Conservation (phyloP, 805 yeast species). For the Lachancea lanzarotensis region DNA sequence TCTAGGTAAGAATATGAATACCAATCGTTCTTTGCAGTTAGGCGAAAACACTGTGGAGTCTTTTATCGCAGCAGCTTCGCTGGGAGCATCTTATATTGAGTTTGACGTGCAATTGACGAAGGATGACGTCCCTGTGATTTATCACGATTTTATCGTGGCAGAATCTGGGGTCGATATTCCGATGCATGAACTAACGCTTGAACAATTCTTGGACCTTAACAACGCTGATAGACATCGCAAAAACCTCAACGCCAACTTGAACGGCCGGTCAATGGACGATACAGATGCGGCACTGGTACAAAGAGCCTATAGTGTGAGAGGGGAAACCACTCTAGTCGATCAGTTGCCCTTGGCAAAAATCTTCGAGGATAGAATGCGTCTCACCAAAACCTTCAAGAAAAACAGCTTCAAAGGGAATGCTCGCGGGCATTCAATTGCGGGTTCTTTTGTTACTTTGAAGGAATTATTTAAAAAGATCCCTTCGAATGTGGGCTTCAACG, state of each 20-base stretch:
- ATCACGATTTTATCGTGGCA: slow-evolving; percentile 90
- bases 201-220: slow-evolving; percentile 67
- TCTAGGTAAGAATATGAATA: slow-evolving; percentile 74
- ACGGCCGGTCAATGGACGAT: slow-evolving; percentile 27
- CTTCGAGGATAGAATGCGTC: slow-evolving; percentile 57
- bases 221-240: slow-evolving; percentile 22
- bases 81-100: slow-evolving; percentile 95
- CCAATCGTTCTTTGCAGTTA: slow-evolving; percentile 71
- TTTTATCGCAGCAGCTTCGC: slow-evolving; percentile 90
- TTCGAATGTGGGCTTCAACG: slow-evolving; percentile 79
- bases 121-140: slow-evolving; percentile 85
- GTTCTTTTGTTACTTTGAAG: slow-evolving; percentile 81
- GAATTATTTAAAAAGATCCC: slow-evolving; percentile 82
- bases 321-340: background rate
- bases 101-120: slow-evolving; percentile 94
- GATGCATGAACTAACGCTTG: slow-evolving; percentile 85
- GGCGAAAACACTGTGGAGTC: slow-evolving; percentile 96
- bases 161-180: slow-evolving; percentile 96
- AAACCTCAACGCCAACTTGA: background rate
- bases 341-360: slow-evolving; percentile 2
- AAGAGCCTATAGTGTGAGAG: slow-evolving; percentile 2
- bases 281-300: slow-evolving; percentile 16
- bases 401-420: slow-evolving; percentile 90
- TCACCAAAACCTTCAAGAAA: slow-evolving; percentile 81
- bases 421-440: slow-evolving; percentile 83